Base-by-base conservation (phyloP, 2,329 filamentous ascomycete genomes). In the Sarocladium strictum region DNA sequence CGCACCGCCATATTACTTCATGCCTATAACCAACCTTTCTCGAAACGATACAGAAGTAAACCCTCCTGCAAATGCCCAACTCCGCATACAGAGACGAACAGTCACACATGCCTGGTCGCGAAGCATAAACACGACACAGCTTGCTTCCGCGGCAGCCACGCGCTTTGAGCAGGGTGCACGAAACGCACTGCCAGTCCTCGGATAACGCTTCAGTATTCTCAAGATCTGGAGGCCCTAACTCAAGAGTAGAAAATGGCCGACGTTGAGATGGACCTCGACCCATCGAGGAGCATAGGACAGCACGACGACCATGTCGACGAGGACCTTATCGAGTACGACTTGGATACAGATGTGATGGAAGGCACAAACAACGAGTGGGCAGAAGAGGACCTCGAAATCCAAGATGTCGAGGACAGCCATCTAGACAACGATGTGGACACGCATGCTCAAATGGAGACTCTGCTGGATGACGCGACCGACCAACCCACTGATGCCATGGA, bases 391-490 rank as follows among this genome's bases (percentile, higher is more conserved):
- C 32, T 53, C 17, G 50, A 53, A 15, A 53, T 53, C 15, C 32
- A 53, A 23, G 53, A 50, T 15, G 53, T 35, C 33, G 29, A 17
- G 10, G 21, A 32, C 35, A 54, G 55, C 40, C 67, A 67, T 65
- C 56, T 64, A 5, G 65, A 65, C 17, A 58, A 65, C 17, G 65
- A 67, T 23, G 67, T 69, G 62, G 68, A 69, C 37, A 57, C 68
- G 37, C 65, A 69, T 41, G 54, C 63, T 55, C 55, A 56, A 29
- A 62, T 61, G 33, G 64, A 65, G 29, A 57, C 60, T 12, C 15
- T 50, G 29, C 58, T 56, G 35, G 50, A 63, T 7, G 63, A 63
- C 21, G 54, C 51, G 4, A 61, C 59, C 23, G 55, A 58, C 7
- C 66, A 70, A 7, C 10, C 32, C 23, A 14, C 33, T 11, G 54